These are phyloP conservation scores for Stromatinia cepivora DNA, from an alignment of 2,329 filamentous ascomycete species.

Conservation along the genomic window DNA sequence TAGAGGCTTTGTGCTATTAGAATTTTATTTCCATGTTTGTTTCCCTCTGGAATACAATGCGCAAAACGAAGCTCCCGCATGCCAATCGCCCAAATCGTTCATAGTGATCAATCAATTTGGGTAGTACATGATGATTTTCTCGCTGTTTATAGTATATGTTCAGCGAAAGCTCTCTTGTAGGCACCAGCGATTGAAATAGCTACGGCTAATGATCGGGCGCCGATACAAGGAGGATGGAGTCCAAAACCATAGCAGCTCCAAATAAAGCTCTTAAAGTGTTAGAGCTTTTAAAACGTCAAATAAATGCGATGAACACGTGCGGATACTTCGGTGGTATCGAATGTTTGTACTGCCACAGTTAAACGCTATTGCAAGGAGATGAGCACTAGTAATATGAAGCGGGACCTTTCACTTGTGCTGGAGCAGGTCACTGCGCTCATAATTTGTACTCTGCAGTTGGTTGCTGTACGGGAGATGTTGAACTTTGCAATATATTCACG, in stretches of 20 bases:
- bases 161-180: not conserved
- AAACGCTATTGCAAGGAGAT: not conserved
- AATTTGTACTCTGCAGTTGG: constrained; percentile 10
- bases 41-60: not conserved
- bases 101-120: not conserved
- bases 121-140: not conserved
- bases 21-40: not conserved
- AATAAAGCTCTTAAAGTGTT: not conserved
- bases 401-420: constrained; percentile 9
- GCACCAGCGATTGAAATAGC: not conserved
- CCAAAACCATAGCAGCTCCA: not conserved
- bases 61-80: not conserved
- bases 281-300: not conserved
- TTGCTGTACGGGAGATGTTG: not conserved
- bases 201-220: not conserved
- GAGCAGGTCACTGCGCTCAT: constrained; percentile 5
- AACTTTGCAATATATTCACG: constrained; percentile 2
- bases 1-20: not conserved
- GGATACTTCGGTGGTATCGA: constrained; percentile 7
- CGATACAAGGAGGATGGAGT: not conserved
- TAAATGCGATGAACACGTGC: not conserved
- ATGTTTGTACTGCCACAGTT: not conserved
- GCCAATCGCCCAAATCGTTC: not conserved
- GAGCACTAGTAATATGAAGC: not conserved
- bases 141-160: not conserved